Evolutionary conservation across 345 rosid genomes (phyloP).

Genomic region (Gossypium sturtianum): DNA sequence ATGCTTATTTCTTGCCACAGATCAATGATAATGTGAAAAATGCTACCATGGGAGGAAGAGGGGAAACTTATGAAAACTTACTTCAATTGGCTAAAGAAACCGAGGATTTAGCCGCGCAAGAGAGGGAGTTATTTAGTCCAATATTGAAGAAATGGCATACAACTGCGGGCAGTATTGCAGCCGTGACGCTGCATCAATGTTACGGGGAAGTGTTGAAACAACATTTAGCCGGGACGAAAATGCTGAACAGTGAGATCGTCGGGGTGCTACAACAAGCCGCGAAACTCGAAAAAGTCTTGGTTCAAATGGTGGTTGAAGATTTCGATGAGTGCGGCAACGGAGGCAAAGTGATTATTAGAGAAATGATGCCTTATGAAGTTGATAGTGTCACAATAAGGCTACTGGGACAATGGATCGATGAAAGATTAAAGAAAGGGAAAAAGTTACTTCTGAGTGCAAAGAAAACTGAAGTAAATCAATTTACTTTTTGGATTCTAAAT

Average conservation of each 20-base stretch:
- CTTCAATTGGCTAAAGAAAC: conserved; percentile 67
- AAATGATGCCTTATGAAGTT: conserved; percentile 87
- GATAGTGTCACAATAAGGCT: conserved; percentile 51
- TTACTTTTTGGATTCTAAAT: not conserved
- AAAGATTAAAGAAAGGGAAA: conserved; percentile 40
- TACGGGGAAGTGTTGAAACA: conserved; percentile 72
- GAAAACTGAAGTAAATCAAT: conserved; percentile 65
- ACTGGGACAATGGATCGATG: conserved; percentile 62
- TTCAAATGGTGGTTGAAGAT: conserved; percentile 89
- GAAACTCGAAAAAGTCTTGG: conserved; percentile 73
- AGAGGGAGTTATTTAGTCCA: conserved; percentile 68
- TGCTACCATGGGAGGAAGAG: conserved; percentile 29
- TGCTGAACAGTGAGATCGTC: conserved; percentile 49
- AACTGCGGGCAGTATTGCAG: conserved; percentile 57
- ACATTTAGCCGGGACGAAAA: conserved; percentile 44
- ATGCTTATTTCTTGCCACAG: not conserved
- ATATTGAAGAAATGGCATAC: conserved; percentile 71
- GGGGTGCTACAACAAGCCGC: conserved; percentile 71
- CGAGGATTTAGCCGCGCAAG: conserved; percentile 68
- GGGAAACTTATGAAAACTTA: conserved; percentile 49
- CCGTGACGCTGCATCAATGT: conserved; percentile 64
- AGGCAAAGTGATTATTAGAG: conserved; percentile 64
- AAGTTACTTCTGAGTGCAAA: conserved; percentile 47
- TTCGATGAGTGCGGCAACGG: conserved; percentile 72
- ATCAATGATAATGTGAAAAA: conserved; percentile 18